Conservation (phyloP, 2,329 filamentous ascomycete genomes). For the Podosphaera aphanis region DNA sequence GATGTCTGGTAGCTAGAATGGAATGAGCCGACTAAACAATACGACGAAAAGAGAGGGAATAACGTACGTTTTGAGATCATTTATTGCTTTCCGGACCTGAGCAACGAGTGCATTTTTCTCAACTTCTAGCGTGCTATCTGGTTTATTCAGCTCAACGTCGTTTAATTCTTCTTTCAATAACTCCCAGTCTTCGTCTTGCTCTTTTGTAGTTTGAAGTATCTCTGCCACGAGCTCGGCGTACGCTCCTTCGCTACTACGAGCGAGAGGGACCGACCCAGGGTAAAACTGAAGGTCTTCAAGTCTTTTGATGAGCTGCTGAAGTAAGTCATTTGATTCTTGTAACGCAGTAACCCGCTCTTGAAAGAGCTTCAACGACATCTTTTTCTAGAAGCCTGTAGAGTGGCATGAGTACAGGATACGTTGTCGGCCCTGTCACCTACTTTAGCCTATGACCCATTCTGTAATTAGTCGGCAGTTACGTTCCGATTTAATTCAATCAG, state of each 20-base stretch:
- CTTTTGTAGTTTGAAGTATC: slow-evolving; percentile 55
- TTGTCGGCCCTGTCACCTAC: too few species aligned
- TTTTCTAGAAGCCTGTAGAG: too few species aligned
- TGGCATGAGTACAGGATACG: too few species aligned
- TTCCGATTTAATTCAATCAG: too few species aligned
- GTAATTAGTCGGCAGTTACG: too few species aligned
- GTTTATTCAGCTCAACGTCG: slow-evolving; percentile 32
- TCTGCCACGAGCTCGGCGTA: slow-evolving; percentile 55
- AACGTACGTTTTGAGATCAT: slow-evolving; percentile 48
- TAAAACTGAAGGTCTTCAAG: slow-evolving; percentile 34
- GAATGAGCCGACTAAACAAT: background rate
- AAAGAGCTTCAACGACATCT: too few species aligned
- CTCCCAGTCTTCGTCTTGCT: slow-evolving; percentile 66
- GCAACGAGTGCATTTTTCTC: slow-evolving; percentile 44
- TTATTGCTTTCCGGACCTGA: slow-evolving; percentile 38
- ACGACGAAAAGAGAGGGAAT: background rate
- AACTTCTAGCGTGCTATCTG: slow-evolving; percentile 30
- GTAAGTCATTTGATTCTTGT: slow-evolving; percentile 36
- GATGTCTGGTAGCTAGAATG: slow-evolving; percentile 19
- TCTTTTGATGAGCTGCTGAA: slow-evolving; percentile 33
- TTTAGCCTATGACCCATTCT: too few species aligned
- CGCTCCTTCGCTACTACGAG: slow-evolving; percentile 21
- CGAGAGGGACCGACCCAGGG: slow-evolving; percentile 30
- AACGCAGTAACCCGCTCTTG: slow-evolving; percentile 18
- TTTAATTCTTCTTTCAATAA: slow-evolving; percentile 55